Percentiles rank a stretch among this genome's conserved stretches.
phyloP scores from a whole-genome alignment of 306 rosid genomes.

The Dicorynia guianensis region DNA sequence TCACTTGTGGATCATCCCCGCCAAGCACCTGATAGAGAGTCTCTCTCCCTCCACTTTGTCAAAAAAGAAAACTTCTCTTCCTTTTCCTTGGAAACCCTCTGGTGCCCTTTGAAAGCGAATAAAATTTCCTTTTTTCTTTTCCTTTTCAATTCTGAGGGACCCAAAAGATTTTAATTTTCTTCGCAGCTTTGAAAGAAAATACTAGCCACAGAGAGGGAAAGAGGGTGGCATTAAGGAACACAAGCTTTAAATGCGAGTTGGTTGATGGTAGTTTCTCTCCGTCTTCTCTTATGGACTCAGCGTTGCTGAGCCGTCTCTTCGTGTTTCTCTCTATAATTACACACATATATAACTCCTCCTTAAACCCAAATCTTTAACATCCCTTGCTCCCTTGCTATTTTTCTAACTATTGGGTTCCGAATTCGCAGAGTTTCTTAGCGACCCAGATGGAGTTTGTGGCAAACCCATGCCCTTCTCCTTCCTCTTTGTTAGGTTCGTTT shows the following conservation, averaged over 20 bases:
- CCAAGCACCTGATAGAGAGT: background rate
- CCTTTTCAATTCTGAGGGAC: background rate
- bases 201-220: constrained; percentile 18
- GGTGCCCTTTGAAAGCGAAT: constrained; percentile 41
- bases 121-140: too few species aligned
- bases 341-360: constrained; percentile 17
- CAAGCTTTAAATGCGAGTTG: constrained; percentile 88
- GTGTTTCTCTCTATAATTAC: background rate
- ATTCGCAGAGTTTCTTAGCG: constrained; percentile 35
- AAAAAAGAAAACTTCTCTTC: constrained; percentile 39
- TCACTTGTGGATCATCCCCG: constrained; percentile 40
- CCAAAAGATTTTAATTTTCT: background rate
- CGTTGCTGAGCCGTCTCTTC: constrained; percentile 39
- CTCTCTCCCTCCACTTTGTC: constrained; percentile 19
- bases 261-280: constrained; percentile 63
- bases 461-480: constrained; percentile 62
- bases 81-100: constrained; percentile 22
- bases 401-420: background rate
- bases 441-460: constrained; percentile 71
- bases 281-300: constrained; percentile 64
- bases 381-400: constrained; percentile 14
- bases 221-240: constrained; percentile 41
- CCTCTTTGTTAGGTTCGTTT: constrained; percentile 51
- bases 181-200: constrained; percentile 14
- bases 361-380: constrained; percentile 50